phyloP scores from a whole-genome alignment of 2,329 filamentous ascomycete genomes.

The Aspergillus sp. region DNA sequence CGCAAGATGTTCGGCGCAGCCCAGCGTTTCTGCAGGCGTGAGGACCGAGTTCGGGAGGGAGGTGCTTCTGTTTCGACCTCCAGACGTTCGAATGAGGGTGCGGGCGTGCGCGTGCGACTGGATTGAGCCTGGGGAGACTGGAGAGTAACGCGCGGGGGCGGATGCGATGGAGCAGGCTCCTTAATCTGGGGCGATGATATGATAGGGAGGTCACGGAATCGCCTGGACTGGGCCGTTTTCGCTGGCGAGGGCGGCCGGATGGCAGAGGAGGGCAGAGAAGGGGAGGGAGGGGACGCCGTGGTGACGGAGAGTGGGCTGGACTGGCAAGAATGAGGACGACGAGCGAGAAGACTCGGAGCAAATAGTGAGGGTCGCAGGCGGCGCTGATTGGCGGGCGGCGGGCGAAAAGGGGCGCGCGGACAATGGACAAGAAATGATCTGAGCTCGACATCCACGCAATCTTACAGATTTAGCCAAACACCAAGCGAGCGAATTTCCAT shows the following conservation, averaged over 20 bases:
- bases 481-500: background rate
- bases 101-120: background rate
- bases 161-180: conserved; percentile 19
- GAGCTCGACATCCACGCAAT: conserved; percentile 21
- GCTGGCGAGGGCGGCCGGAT: conserved; percentile 14
- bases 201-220: conserved; percentile 20
- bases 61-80: conserved; percentile 7
- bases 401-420: conserved; percentile 24
- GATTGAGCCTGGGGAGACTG: conserved; percentile 12
- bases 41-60: conserved; percentile 9
- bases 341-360: conserved; percentile 6
- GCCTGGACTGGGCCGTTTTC: conserved; percentile 28
- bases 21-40: conserved; percentile 15
- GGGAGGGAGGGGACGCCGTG: conserved; percentile 15
- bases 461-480: background rate
- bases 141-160: conserved; percentile 14
- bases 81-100: conserved; percentile 14
- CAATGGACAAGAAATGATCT: conserved; percentile 19
- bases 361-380: conserved; percentile 3
- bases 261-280: conserved; percentile 5
- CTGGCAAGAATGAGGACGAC: conserved; percentile 5
- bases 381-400: conserved; percentile 24
- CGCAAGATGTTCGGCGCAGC: conserved; percentile 24
- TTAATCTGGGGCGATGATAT: conserved; percentile 42
- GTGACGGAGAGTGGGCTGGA: conserved; percentile 4